A percentile compares a stretch with the other conserved stretches of the same genome.
Conservation (phyloP, 768 basidiomycete species). For the Tricholoma sp. region DNA sequence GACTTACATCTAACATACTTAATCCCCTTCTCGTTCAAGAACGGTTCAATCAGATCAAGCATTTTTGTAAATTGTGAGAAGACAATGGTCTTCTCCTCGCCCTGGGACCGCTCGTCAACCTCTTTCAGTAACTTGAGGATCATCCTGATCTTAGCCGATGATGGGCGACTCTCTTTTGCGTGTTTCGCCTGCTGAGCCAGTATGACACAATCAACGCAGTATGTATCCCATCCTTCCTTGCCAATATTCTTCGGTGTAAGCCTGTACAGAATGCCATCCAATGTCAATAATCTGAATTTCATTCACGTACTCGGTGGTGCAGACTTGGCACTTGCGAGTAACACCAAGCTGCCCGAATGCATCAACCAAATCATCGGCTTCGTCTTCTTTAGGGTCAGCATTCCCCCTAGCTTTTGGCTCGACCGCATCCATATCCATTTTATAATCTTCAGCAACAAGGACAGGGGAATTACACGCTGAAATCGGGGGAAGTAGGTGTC, state of each 20-base stretch:
- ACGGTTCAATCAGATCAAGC: conserved; percentile 84
- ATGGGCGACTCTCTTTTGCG: conserved; percentile 52
- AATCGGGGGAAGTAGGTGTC: background rate
- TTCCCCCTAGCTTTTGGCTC: conserved; percentile 55
- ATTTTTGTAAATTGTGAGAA: conserved; percentile 91
- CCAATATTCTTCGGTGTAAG: conserved; percentile 33
- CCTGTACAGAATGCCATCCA: conserved; percentile 21
- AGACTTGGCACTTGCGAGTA: conserved; percentile 71
- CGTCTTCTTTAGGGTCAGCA: conserved; percentile 45
- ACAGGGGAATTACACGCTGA: conserved; percentile 88
- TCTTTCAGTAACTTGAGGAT: conserved; percentile 65
- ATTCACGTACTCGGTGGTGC: conserved; percentile 56
- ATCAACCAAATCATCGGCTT: conserved; percentile 70
- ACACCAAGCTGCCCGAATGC: conserved; percentile 71
- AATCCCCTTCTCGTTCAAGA: conserved; percentile 63
- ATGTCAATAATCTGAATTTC: background rate
- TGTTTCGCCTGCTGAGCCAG: conserved; percentile 43
- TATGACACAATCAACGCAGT: conserved; percentile 58
- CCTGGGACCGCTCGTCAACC: conserved; percentile 52
- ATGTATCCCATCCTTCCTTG: conserved; percentile 34
- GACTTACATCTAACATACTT: conserved; percentile 77
- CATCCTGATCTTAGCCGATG: conserved; percentile 86
- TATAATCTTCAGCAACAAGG: conserved; percentile 74
- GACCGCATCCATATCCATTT: conserved; percentile 69
- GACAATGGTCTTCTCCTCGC: conserved; percentile 88